A percentile compares a stretch with the other conserved stretches of the same genome.
Conservation (phyloP, 1,139 yeast species). For the Geotrichum aggregatum region DNA sequence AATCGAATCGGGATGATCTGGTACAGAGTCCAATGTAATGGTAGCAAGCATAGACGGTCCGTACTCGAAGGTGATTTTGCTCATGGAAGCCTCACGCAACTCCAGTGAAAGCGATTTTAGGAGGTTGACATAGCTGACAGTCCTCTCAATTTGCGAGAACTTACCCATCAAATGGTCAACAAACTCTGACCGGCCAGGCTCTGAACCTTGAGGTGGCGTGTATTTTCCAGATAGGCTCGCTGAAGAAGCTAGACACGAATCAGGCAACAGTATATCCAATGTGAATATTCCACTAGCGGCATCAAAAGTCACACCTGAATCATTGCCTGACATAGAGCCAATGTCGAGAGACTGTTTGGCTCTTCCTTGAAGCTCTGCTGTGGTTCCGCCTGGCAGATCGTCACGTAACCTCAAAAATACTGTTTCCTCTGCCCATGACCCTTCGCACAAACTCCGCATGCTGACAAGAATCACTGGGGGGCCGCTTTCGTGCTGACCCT, state of each 20-base stretch:
- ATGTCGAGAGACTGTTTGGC: slow-evolving; percentile 25
- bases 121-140: slow-evolving; percentile 33
- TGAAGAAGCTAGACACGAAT: slow-evolving; percentile 16
- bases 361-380: slow-evolving; percentile 31
- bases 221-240: slow-evolving; percentile 8
- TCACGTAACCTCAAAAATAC: slow-evolving; percentile 22
- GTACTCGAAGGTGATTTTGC: slow-evolving; percentile 30
- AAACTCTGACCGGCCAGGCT: slow-evolving; percentile 20
- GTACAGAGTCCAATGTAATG: slow-evolving; percentile 13
- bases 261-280: slow-evolving; percentile 21
- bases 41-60: slow-evolving; percentile 29
- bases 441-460: slow-evolving; percentile 24
- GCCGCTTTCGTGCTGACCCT: slow-evolving; percentile 17
- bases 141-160: slow-evolving; percentile 32
- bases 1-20: neutral
- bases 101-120: slow-evolving; percentile 30
- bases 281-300: slow-evolving; percentile 29
- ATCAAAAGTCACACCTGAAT: slow-evolving; percentile 28
- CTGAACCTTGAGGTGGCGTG: neutral
- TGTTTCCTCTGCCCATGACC: slow-evolving; percentile 32
- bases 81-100: slow-evolving; percentile 33
- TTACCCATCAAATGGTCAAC: slow-evolving; percentile 24
- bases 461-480: slow-evolving; percentile 29
- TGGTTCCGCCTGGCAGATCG: slow-evolving; percentile 14
- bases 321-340: slow-evolving; percentile 25